Conservation (phyloP, 2,329 filamentous ascomycete species). For the Fusarium luffae region DNA sequence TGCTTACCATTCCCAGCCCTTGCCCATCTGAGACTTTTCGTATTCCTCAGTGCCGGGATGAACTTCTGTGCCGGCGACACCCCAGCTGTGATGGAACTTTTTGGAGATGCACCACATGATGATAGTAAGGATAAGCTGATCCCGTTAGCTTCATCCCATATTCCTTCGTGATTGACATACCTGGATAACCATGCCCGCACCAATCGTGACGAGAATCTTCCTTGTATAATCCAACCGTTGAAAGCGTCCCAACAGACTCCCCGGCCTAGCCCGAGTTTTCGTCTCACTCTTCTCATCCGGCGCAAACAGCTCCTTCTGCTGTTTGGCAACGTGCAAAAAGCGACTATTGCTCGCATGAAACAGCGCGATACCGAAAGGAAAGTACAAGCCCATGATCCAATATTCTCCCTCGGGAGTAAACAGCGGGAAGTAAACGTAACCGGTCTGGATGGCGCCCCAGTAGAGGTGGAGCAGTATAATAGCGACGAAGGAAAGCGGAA, state of each 20-base stretch:
- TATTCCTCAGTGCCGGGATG: conserved; percentile 62
- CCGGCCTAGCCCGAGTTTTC: conserved; percentile 27
- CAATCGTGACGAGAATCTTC: conserved; percentile 62
- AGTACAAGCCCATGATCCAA: conserved; percentile 74
- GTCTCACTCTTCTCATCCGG: conserved; percentile 21
- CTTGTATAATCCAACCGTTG: conserved; percentile 58
- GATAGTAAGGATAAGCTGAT: conserved; percentile 66
- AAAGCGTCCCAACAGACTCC: conserved; percentile 52
- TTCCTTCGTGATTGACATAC: conserved; percentile 51
- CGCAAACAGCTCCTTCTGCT: conserved; percentile 59
- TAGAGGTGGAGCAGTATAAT: conserved; percentile 56
- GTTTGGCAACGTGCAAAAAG: conserved; percentile 67
- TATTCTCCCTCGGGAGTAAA: conserved; percentile 66
- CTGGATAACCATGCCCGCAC: conserved; percentile 66
- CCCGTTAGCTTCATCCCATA: neutral
- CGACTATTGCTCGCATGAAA: conserved; percentile 73
- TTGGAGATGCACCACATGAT: conserved; percentile 72
- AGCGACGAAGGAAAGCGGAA: conserved; percentile 55
- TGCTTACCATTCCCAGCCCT: conserved; percentile 73
- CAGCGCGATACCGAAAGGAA: conserved; percentile 72
- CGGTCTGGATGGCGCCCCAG: conserved; percentile 55
- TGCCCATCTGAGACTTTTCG: conserved; percentile 56
- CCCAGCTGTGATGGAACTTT: conserved; percentile 72
- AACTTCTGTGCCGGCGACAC: conserved; percentile 71
- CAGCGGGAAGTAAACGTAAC: conserved; percentile 54